phyloP scores from a whole-genome alignment of 2,329 filamentous ascomycete species.

The Cadophora luteo-olivacea region DNA sequence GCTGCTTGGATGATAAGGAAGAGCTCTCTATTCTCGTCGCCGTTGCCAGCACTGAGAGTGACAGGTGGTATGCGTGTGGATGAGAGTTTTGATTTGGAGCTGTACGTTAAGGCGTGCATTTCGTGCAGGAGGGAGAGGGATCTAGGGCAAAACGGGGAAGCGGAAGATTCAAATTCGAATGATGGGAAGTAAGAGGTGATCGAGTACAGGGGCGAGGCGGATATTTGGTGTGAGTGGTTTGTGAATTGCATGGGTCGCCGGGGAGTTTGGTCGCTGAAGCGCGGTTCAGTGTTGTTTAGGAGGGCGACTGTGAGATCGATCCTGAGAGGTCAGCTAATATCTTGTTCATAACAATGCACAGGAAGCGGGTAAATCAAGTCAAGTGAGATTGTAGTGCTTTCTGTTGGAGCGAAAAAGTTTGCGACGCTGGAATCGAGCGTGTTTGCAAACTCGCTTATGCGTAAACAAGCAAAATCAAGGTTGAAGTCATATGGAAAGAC shows the following conservation, averaged over 20 bases:
- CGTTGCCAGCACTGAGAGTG: background rate
- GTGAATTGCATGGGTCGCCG: background rate
- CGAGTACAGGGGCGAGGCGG: background rate
- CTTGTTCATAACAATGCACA: background rate
- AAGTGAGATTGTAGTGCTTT: too few relatives aligned
- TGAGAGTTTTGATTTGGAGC: background rate
- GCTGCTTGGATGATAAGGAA: background rate
- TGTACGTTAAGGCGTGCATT: background rate
- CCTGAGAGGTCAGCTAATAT: background rate
- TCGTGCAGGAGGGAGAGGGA: background rate
- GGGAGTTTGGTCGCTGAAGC: background rate
- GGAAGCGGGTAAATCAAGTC: too few relatives aligned
- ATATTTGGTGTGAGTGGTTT: slow-evolving; percentile 4
- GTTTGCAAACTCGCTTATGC: too few relatives aligned
- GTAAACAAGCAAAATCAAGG: too few relatives aligned
- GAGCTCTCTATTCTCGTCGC: background rate
- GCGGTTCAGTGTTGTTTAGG: background rate
- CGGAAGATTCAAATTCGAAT: background rate
- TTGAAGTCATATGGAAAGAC: too few relatives aligned
- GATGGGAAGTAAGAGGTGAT: background rate
- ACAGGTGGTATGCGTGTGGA: background rate
- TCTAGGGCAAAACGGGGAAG: background rate
- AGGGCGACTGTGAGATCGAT: slow-evolving; percentile 17
- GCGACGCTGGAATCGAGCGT: too few relatives aligned
- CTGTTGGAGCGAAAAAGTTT: too few relatives aligned